Percentiles rank a stretch among this genome's conserved stretches.
Evolutionary conservation across 768 basidiomycete species (phyloP).

Genomic region (Serendipita indica): DNA sequence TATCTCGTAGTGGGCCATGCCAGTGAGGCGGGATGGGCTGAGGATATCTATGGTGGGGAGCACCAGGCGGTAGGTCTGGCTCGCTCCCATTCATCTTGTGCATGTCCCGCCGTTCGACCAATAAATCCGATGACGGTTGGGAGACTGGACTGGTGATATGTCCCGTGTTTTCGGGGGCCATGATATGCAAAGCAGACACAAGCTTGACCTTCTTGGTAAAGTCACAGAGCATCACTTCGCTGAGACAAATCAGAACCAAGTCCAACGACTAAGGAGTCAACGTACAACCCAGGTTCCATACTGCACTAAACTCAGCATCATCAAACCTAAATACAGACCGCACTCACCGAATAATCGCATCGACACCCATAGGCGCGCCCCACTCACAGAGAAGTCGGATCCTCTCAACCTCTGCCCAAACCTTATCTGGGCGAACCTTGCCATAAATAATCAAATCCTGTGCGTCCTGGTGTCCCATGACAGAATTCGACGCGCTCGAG

Average conservation of each 20-base stretch:
- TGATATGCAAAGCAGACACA: background rate
- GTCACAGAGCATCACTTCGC: background rate
- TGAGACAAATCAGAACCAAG: background rate
- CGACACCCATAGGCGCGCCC: constrained; percentile 22
- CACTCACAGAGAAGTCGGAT: constrained; percentile 23
- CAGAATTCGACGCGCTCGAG: constrained; percentile 21
- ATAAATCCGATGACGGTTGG: too few relatives aligned
- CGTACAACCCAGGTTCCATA: constrained; percentile 1
- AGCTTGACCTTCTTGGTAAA: background rate
- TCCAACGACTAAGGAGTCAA: background rate
- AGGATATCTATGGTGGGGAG: background rate
- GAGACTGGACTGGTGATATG: background rate
- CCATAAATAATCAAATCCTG: constrained; percentile 27
- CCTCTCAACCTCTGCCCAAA: constrained; percentile 20
- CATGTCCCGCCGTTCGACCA: too few relatives aligned
- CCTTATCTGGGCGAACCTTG: background rate
- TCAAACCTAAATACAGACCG: background rate
- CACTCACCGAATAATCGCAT: constrained; percentile 23
- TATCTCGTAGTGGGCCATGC: constrained; percentile 2
- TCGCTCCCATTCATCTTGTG: too few relatives aligned
- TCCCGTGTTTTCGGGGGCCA: background rate
- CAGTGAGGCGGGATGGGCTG: background rate
- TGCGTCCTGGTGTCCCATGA: constrained; percentile 22
- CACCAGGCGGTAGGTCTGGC: too few relatives aligned
- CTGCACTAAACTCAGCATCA: background rate